These are phyloP conservation scores for Syzygium aromaticum DNA, from an alignment of 345 rosid genomes.

Conservation along the genomic window DNA sequence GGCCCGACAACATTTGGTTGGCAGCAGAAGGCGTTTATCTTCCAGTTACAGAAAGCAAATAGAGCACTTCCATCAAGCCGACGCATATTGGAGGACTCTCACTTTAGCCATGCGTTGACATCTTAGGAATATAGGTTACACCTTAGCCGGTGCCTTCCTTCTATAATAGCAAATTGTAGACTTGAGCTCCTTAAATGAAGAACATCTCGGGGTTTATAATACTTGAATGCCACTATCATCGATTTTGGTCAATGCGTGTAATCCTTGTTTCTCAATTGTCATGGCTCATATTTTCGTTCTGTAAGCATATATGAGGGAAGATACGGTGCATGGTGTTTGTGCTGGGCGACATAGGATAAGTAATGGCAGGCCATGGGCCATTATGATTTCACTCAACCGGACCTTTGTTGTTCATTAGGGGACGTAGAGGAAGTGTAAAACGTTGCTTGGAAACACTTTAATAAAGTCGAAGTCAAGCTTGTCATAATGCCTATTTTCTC, in stretches of 20 bases:
- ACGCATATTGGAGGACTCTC: not conserved
- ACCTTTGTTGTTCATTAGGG: not conserved
- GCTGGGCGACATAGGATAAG: not conserved
- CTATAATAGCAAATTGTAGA: not conserved
- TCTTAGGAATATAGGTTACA: not conserved
- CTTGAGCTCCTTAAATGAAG: not conserved
- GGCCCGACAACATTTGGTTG: constrained; percentile 81
- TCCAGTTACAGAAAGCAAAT: constrained; percentile 57
- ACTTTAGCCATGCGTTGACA: not conserved
- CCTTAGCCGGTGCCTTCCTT: not conserved
- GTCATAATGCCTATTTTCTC: not conserved
- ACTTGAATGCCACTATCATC: not conserved
- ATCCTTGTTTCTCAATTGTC: not conserved
- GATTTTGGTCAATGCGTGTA: not conserved
- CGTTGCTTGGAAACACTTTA: not conserved
- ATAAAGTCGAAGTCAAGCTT: not conserved
- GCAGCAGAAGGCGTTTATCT: constrained; percentile 98
- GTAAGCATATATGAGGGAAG: not conserved
- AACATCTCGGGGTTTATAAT: not conserved
- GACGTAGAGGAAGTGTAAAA: not conserved
- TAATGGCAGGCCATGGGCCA: not conserved
- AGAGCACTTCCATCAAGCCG: not conserved
- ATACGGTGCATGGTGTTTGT: not conserved
- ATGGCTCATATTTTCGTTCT: not conserved
- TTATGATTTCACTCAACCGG: not conserved